Evolutionary conservation across 805 yeast genomes (phyloP), one percentile per base, ranked within the genome.

Genomic region (Metschnikowia peoriensis): DNA sequence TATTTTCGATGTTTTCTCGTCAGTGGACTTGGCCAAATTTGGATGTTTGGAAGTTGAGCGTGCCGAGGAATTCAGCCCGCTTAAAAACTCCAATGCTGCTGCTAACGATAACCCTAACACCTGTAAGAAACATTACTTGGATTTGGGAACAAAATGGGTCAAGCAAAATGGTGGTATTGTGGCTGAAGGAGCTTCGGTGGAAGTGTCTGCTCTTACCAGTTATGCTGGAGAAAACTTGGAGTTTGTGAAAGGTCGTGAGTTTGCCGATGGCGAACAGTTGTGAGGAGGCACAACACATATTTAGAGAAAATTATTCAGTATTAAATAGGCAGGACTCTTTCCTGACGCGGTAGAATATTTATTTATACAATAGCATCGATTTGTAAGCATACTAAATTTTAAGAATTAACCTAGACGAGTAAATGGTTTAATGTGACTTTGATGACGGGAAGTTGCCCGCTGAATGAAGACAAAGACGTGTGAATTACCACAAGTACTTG

Each of bases 21-120:
- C 84, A 32, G 86, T 94, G 37, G 79, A 81, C 11, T 66, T 92
- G 56, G 66, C 68, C 14, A 82, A 81, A 62, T 94, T 94, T 68
- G 99, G 97, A 0, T 89, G 96, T 66, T 77, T 94, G 52, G 99
- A 94, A 72, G 99, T 94, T 22, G 87, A 82, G 38, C 83, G 99
- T 68, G 57, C 73, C 4, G 84, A 83, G 53, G 99, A 94, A 69
- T 94, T 94, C 65, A 86, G 97, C 16, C 99, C 99, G 3, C 80
- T 94, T 69, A 94, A 94, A 66, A 94, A 94, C 69, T 96, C 89
- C 1, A 83, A 86, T 12, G 96, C 91, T 17, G 79, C 96, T n/a
- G 73, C 76, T 22, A 84, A 82, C 63, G 97, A 93, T 70, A 86
- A 89, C 46, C 96, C 97, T 29, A 87, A 83, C 56, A 85, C 97